A percentile compares a stretch with the other conserved stretches of the same genome.
Evolutionary conservation across 345 rosid genomes (phyloP).

Genomic region (Hibiscus mutabilis): DNA sequence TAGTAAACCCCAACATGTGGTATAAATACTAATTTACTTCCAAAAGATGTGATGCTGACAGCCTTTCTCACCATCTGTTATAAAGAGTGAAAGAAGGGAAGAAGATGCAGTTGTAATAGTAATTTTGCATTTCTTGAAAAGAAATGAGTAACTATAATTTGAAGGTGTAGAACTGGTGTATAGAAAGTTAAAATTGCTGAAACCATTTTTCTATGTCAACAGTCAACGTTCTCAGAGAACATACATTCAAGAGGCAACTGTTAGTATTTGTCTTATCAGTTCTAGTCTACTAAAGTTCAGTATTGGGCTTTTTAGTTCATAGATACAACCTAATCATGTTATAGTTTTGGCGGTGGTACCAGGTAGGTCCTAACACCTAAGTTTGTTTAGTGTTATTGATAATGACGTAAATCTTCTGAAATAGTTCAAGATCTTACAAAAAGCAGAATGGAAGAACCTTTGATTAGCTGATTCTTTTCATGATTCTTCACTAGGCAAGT

Average conservation of each 20-base stretch:
- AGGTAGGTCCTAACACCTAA: neutral
- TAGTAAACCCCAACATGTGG: neutral
- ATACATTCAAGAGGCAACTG: neutral
- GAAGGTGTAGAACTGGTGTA: neutral
- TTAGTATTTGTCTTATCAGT: neutral
- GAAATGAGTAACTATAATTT: neutral
- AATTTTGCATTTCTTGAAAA: neutral
- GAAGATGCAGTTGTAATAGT: neutral
- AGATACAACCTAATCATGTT: neutral
- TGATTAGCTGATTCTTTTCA: slow-evolving; percentile 2
- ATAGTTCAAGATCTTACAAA: neutral
- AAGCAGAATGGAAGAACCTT: neutral
- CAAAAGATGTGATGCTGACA: neutral
- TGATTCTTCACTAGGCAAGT: slow-evolving; percentile 45
- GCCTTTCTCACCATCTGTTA: neutral
- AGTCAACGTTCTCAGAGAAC: neutral
- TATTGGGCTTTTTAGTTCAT: neutral
- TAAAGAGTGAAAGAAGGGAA: neutral
- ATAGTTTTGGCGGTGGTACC: neutral
- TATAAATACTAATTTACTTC: neutral
- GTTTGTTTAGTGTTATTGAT: neutral
- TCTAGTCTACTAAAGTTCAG: neutral
- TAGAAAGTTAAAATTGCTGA: neutral
- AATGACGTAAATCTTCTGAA: neutral
- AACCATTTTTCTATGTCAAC: neutral